Evolutionary conservation across 1,284 basidiomycete species (phyloP).

Genomic region (Sporisorium iseilematis-ciliati): DNA sequence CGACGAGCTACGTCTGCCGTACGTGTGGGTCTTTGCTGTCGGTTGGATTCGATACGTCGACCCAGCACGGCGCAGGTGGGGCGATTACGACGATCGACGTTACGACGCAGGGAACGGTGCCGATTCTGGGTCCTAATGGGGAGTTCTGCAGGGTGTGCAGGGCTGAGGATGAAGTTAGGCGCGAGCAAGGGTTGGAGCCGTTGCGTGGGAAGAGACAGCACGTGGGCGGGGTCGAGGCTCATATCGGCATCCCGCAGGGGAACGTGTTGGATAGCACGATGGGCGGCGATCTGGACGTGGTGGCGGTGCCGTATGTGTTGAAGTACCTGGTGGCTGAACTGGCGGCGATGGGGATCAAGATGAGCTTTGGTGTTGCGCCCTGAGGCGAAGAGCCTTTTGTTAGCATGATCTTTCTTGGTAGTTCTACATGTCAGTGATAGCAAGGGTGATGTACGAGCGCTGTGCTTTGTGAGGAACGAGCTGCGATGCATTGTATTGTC

Average conservation of each 20-base stretch:
- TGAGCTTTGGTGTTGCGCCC: constrained; percentile 65
- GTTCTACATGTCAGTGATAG: background rate
- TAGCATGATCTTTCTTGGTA: background rate
- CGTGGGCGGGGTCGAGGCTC: constrained; percentile 47
- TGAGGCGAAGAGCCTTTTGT: background rate
- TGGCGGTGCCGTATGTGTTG: constrained; percentile 88
- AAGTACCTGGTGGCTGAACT: constrained; percentile 74
- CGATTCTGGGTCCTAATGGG: constrained; percentile 63
- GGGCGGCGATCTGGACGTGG: constrained; percentile 64
- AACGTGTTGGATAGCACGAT: constrained; percentile 49
- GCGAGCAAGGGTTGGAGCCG: constrained; percentile 42
- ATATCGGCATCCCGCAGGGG: constrained; percentile 44
- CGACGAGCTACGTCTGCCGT: constrained; percentile 96
- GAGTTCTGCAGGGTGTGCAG: constrained; percentile 68
- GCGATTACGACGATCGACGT: constrained; percentile 46
- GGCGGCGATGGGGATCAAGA: constrained; percentile 75
- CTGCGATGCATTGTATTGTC: too few relatives aligned
- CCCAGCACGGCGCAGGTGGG: constrained; percentile 16
- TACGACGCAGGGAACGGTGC: constrained; percentile 25
- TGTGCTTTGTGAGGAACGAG: too few relatives aligned
- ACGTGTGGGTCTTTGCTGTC: constrained; percentile 95
- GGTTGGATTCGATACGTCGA: constrained; percentile 73
- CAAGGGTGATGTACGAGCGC: too few relatives aligned
- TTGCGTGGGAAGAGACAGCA: constrained; percentile 38
- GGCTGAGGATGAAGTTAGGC: constrained; percentile 45